These are phyloP conservation scores for Pulveroboletus ravenelii DNA, from an alignment of 768 basidiomycete genomes.

Conservation along the genomic window DNA sequence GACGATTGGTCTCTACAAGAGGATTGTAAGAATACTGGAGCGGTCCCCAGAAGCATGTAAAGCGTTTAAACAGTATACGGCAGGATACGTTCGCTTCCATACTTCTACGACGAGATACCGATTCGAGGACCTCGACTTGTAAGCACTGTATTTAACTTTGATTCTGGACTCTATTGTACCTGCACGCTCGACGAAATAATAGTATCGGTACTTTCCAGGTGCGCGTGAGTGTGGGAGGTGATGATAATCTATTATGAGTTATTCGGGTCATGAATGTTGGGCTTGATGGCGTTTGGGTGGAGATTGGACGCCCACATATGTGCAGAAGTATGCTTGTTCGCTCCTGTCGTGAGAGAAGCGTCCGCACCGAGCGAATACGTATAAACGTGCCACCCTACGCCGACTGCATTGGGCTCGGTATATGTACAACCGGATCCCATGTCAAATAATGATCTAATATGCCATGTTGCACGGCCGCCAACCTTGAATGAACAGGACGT, in stretches of 20 bases:
- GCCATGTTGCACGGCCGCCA: too few relatives aligned
- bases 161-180: too few relatives aligned
- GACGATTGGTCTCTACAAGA: conserved; percentile 22
- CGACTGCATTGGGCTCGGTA: not conserved
- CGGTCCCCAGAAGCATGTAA: conserved; percentile 16
- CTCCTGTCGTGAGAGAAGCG: not conserved
- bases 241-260: too few relatives aligned
- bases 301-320: too few relatives aligned
- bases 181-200: not conserved
- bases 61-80: conserved; percentile 13
- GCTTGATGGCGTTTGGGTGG: too few relatives aligned
- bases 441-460: too few relatives aligned
- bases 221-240: not conserved
- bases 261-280: too few relatives aligned
- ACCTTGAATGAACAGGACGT: too few relatives aligned
- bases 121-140: conserved; percentile 18
- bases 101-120: conserved; percentile 23
- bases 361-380: not conserved
- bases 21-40: conserved; percentile 23
- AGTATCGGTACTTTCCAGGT: not conserved
- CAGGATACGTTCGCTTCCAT: conserved; percentile 29
- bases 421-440: too few relatives aligned
- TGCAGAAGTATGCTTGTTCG: not conserved
- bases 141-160: not conserved
- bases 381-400: not conserved